Base-by-base conservation (phyloP, 2,329 filamentous ascomycete species). In the Aspergillus pseudoterreus region DNA sequence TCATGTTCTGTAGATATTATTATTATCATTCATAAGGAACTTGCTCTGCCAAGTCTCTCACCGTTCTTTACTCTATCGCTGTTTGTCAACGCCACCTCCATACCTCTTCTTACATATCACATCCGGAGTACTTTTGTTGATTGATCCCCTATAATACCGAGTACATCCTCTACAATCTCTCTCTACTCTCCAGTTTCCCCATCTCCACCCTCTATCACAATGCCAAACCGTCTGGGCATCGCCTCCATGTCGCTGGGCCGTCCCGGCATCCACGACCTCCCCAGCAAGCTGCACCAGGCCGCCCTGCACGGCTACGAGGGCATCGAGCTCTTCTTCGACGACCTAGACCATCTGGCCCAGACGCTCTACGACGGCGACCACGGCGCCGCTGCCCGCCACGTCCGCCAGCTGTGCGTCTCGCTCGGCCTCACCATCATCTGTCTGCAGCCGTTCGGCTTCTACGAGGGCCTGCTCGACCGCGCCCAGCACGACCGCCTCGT, bases 241-340 rank as follows among this genome's bases (percentile, higher is more conserved):
- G 84, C 84, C 52, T 87, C 86, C 56, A 88, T 91, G 79, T 91
- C 87, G 45, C 78, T 92, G 1, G 88, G 88, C 39, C 83, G 86
- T 39, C 84, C 83, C 61, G 86, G 85, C 64, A 82, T 86, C 56
- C 88, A 92, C 68, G 75, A 77, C 24, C 76, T 92, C 19, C 69
- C 77, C 1, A 73, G 80, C 63, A 92, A 91, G 64, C 79, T 92
- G 45, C 78, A 84, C 64, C 81, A 84, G 72, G 88, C 88, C 9
- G 75, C 80, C 5, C 74, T 49, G 4, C 57, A 68, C 49, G 65
- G 65, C 38, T 70, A 67, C 57, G 50, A 66, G 24, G 68, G 66
- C n/a, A 67, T 70, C 47, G 68, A 71, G 52, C 63, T 71, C 43
- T 70, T 70, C 56, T 66, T 66, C 52, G 67, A 69, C 48, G 67